Conservation (phyloP, 2,329 filamentous ascomycete species). For the Cordyceps sp. region DNA sequence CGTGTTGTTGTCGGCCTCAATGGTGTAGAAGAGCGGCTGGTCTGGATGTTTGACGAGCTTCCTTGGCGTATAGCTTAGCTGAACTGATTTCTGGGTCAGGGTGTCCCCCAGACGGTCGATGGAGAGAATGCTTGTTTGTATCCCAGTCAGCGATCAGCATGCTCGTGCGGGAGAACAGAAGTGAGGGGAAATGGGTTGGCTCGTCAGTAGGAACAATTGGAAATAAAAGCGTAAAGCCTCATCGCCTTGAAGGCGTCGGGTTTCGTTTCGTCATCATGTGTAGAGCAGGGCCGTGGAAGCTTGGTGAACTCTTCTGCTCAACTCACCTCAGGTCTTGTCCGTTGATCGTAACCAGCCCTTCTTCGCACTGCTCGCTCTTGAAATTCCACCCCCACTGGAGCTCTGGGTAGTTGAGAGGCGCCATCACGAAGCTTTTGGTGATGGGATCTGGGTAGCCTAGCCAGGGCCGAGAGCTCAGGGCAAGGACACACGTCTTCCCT, state of each 20-base stretch:
- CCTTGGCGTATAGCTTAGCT: conserved; percentile 79
- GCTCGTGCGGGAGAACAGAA: neutral
- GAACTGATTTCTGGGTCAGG: conserved; percentile 70
- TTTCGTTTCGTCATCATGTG: conserved; percentile 49
- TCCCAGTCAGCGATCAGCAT: neutral
- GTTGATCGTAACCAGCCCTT: conserved; percentile 89
- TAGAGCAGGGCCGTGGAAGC: conserved; percentile 15
- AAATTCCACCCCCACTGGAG: conserved; percentile 96
- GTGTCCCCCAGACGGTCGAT: conserved; percentile 77
- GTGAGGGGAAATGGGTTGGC: conserved; percentile 6
- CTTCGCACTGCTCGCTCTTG: conserved; percentile 81
- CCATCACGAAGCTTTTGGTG: conserved; percentile 78
- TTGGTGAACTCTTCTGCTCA: conserved; percentile 9
- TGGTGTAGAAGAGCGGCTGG: conserved; percentile 79
- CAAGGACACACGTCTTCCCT: conserved; percentile 69
- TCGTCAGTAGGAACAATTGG: conserved; percentile 98
- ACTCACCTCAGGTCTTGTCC: conserved; percentile 71
- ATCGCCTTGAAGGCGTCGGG: conserved; percentile 36
- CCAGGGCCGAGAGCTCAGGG: conserved; percentile 88
- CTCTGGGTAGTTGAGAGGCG: conserved; percentile 73
- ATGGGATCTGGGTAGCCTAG: conserved; percentile 82
- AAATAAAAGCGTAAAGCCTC: conserved; percentile 38
- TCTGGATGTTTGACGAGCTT: conserved; percentile 79
- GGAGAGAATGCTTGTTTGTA: conserved; percentile 58
- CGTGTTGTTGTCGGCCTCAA: conserved; percentile 86